phyloP scores from a whole-genome alignment of 2,329 filamentous ascomycete genomes.

The Knufia fluminis region DNA sequence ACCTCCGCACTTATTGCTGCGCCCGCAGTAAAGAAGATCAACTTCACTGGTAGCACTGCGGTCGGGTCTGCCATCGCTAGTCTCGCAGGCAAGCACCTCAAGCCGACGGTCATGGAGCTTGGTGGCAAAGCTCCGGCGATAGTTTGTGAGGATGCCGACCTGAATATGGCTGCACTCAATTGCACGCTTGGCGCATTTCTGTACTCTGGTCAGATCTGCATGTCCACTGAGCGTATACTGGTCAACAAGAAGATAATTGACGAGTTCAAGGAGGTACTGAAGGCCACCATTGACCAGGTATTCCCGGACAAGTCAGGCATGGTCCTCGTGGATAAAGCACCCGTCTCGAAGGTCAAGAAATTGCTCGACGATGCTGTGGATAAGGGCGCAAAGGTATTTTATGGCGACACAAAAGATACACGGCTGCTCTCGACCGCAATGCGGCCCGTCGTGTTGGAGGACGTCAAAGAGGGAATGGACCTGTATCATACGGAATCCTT shows the following conservation, averaged over 20 bases:
- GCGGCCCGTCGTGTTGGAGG: conserved; percentile 18
- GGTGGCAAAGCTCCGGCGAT: conserved; percentile 36
- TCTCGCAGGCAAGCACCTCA: conserved; percentile 28
- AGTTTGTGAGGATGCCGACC: conserved; percentile 33
- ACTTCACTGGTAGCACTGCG: conserved; percentile 26
- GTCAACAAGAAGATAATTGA: conserved; percentile 48
- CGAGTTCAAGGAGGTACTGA: conserved; percentile 34
- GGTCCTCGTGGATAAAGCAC: conserved; percentile 36
- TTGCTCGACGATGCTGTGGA: conserved; percentile 47
- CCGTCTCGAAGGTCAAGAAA: conserved; percentile 43
- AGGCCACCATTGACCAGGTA: conserved; percentile 6
- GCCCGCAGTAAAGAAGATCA: conserved; percentile 24
- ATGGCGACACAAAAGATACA: conserved; percentile 37
- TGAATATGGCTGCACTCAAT: conserved; percentile 50
- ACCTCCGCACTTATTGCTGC: no score
- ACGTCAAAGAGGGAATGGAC: conserved; percentile 52
- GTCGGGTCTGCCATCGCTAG: conserved; percentile 26
- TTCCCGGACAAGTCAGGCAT: conserved; percentile 18
- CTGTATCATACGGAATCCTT: conserved; percentile 68
- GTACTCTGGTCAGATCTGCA: conserved; percentile 67
- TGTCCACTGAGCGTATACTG: conserved; percentile 71
- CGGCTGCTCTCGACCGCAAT: conserved; percentile 34
- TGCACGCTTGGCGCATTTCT: conserved; percentile 14
- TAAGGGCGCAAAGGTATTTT: conserved; percentile 49
- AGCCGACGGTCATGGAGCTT: conserved; percentile 35